These are phyloP conservation scores for Allomyces arbusculus DNA, from an alignment of 192 early-diverging fungal species.

Conservation along the genomic window DNA sequence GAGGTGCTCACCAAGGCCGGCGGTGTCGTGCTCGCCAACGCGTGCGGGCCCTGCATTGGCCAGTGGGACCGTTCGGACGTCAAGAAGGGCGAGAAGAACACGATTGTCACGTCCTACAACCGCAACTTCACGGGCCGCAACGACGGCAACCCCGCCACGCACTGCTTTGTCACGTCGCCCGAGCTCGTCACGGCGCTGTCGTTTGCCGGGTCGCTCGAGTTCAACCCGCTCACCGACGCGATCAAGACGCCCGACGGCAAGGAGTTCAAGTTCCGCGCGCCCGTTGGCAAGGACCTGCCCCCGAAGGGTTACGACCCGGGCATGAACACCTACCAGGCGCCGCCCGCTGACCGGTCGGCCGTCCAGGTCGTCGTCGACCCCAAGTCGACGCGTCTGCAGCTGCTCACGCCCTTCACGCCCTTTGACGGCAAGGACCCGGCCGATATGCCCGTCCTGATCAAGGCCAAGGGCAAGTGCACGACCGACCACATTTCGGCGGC, in stretches of 20 bases:
- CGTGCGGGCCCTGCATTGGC: slow-evolving; percentile 96
- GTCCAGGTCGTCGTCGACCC: slow-evolving; percentile 62
- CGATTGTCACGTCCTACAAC: slow-evolving; percentile 97
- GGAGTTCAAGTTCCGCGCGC: slow-evolving; percentile 78
- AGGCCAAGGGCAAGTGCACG: slow-evolving; percentile 95
- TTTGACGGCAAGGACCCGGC: slow-evolving; percentile 80
- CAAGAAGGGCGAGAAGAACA: slow-evolving; percentile 90
- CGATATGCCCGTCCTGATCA: slow-evolving; percentile 72
- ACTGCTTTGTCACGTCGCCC: slow-evolving; percentile 87
- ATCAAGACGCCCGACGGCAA: slow-evolving; percentile 72
- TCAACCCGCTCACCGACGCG: slow-evolving; percentile 86
- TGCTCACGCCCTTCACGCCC: slow-evolving; percentile 61
- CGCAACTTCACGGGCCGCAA: slow-evolving; percentile 99
- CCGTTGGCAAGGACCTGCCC: slow-evolving; percentile 74
- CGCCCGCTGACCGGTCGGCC: slow-evolving; percentile 56
- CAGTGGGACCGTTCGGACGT: slow-evolving; percentile 96
- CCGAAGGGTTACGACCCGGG: slow-evolving; percentile 85
- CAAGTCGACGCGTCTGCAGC: slow-evolving; percentile 76
- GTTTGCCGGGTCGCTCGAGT: slow-evolving; percentile 76
- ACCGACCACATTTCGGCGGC: slow-evolving; percentile 96
- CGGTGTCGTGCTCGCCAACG: slow-evolving; percentile 83
- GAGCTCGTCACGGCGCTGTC: slow-evolving; percentile 91
- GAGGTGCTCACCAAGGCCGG: slow-evolving; percentile 53
- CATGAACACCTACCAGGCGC: slow-evolving; percentile 83
- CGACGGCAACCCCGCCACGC: slow-evolving; percentile 91